A percentile compares a stretch with the other conserved stretches of the same genome.
Conservation (phyloP, 495 filamentous ascomycete species). For the Penicillium cataractarum region DNA sequence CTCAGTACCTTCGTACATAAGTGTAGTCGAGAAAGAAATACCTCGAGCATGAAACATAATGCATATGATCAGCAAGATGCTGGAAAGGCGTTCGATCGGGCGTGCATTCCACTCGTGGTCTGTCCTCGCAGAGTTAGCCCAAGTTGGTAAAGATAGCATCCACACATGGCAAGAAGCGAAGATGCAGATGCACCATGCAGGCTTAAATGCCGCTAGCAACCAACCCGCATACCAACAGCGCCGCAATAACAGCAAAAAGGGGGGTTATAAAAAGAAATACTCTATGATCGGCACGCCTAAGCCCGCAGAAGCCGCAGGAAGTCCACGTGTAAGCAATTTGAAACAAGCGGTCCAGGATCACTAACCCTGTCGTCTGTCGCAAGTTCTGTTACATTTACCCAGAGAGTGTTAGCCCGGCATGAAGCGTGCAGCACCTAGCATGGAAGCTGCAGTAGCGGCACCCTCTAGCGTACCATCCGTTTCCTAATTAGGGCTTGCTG, state of each 20-base stretch:
- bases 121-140: not conserved
- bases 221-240: conserved; percentile 2
- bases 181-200: conserved; percentile 4
- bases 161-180: not conserved
- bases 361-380: not conserved
- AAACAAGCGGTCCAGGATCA: conserved; percentile 19
- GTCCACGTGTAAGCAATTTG: conserved; percentile 23
- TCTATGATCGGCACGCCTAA: conserved; percentile 15
- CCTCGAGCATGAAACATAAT: conserved; percentile 8
- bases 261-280: conserved; percentile 18
- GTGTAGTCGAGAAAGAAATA: not conserved
- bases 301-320: conserved; percentile 1
- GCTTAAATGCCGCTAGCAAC: not conserved
- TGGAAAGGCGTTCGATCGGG: conserved; percentile 18
- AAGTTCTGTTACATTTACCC: not conserved
- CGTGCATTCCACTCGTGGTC: conserved; percentile 11
- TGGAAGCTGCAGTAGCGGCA: conserved; percentile 2
- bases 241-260: not conserved
- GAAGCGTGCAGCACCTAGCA: conserved; percentile 2
- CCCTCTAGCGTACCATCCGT: not conserved
- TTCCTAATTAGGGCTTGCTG: not conserved
- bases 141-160: not conserved
- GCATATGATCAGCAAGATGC: conserved; percentile 21
- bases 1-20: not conserved
- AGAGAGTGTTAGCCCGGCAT: not conserved